Evolutionary conservation across 495 filamentous ascomycete species (phyloP).

Genomic region (Neurospora sp.): DNA sequence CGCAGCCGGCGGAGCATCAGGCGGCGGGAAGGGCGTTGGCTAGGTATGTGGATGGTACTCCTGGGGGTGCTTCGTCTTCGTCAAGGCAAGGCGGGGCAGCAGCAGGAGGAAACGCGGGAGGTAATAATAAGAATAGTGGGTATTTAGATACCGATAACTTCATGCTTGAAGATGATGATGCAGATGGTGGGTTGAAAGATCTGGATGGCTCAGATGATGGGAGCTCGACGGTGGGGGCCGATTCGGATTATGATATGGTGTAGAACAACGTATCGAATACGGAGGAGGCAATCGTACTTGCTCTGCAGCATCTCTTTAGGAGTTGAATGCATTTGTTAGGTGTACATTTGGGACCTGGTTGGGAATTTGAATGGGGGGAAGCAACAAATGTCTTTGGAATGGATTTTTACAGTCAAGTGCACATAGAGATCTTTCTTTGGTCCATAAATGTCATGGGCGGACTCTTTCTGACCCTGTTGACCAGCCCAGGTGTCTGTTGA

Average conservation of each 20-base stretch:
- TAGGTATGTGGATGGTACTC: constrained; percentile 6
- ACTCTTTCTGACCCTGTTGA: no score
- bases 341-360: neutral
- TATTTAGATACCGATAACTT: neutral
- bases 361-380: neutral
- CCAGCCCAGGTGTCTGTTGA: neutral
- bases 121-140: neutral
- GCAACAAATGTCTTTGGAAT: neutral
- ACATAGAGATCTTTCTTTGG: no score
- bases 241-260: neutral
- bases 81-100: neutral
- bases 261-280: neutral
- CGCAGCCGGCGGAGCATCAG: constrained; percentile 17
- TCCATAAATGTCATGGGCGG: no score
- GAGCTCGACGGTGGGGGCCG: neutral
- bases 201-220: constrained; percentile 2
- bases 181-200: neutral
- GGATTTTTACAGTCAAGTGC: no score
- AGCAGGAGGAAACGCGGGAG: neutral
- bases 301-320: neutral
- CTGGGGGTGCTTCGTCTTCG: neutral
- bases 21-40: constrained; percentile 12
- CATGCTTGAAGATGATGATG: constrained; percentile 1
- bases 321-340: neutral
- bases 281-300: neutral